phyloP scores from a whole-genome alignment of 176 grass and related monocot species.

The Carex myosuroides region DNA sequence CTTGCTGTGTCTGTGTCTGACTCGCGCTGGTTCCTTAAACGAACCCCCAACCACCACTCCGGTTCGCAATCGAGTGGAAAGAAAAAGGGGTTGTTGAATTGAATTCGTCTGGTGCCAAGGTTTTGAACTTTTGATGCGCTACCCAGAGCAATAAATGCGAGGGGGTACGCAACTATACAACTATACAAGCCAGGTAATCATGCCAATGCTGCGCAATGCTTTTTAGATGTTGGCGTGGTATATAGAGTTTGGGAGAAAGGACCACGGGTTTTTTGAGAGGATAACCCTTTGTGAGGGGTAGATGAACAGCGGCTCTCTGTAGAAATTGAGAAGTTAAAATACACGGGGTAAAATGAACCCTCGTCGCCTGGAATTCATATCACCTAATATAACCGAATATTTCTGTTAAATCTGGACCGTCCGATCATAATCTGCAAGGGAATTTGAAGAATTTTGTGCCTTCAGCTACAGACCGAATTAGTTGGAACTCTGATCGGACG shows the following conservation, averaged over 20 bases:
- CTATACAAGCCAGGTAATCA: background rate
- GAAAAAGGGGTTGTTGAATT: background rate
- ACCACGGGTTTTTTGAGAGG: background rate
- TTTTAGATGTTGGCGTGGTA: background rate
- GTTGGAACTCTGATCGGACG: too few relatives aligned
- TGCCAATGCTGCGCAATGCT: background rate
- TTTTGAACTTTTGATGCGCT: background rate
- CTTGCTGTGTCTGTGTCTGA: background rate
- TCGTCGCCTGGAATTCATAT: too few relatives aligned
- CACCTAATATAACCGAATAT: too few relatives aligned
- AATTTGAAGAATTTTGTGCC: too few relatives aligned
- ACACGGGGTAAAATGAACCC: background rate
- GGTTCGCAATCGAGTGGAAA: background rate
- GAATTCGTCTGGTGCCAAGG: background rate
- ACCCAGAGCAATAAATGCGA: constrained; percentile 24
- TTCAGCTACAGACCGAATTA: too few relatives aligned
- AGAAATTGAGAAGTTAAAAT: background rate
- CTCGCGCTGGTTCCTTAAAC: constrained; percentile 5
- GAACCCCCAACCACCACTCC: constrained; percentile 20
- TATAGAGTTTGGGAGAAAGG: background rate
- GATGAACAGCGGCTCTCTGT: background rate
- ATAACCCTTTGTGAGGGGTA: background rate
- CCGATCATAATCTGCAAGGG: too few relatives aligned
- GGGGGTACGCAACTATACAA: background rate
- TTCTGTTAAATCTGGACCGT: too few relatives aligned